Evolutionary conservation across 306 rosid species (phyloP).

Genomic region (Fragaria ananassa): DNA sequence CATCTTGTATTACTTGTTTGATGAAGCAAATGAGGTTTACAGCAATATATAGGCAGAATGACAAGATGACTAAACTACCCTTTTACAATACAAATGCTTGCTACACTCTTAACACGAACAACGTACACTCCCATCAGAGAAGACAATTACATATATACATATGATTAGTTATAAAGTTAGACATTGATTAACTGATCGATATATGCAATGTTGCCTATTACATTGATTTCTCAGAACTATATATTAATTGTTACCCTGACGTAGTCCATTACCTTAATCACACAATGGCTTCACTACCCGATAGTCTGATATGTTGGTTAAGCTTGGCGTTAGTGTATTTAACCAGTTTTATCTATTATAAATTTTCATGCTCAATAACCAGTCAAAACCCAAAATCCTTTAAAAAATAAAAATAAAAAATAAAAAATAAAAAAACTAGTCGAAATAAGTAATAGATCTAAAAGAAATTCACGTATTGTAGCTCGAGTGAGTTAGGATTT

Average conservation of each 20-base stretch:
- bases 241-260: background rate
- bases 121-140: constrained; percentile 5
- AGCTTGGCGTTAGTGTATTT: background rate
- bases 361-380: background rate
- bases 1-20: no score
- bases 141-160: background rate
- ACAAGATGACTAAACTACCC: no score
- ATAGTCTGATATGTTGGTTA: background rate
- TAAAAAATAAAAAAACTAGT: background rate
- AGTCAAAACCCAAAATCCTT: background rate
- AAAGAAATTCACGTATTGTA: no score
- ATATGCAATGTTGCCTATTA: no score
- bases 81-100: no score
- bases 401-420: no score
- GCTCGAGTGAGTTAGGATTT: background rate
- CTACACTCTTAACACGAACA: no score
- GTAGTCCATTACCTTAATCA: background rate
- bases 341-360: background rate
- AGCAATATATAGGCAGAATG: no score
- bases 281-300: background rate
- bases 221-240: background rate
- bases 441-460: background rate
- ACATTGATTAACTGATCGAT: background rate
- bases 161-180: background rate
- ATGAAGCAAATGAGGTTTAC: no score